A percentile compares a stretch with the other conserved stretches of the same genome.
Evolutionary conservation across 192 early-diverging fungal species (phyloP).

Genomic region (Funneliformis mosseae): DNA sequence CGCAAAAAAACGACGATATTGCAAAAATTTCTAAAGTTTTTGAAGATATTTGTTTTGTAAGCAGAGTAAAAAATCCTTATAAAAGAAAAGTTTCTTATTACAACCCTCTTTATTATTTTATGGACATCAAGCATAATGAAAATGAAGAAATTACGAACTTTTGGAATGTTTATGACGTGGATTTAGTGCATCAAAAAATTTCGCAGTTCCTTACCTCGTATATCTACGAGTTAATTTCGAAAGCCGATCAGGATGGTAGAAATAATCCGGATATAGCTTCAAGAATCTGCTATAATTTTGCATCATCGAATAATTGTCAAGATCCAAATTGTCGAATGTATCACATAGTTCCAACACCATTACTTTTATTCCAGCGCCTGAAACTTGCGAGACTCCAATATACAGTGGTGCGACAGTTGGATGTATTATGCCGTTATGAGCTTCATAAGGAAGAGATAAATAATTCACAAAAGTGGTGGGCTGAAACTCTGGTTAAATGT

Average conservation of each 20-base stretch:
- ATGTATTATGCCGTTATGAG: not conserved
- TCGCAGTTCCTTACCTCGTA: not conserved
- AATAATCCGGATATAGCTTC: constrained; percentile 14
- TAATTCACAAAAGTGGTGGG: constrained; percentile 2
- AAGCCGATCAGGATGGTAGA: not conserved
- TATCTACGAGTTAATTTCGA: not conserved
- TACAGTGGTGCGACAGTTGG: not conserved
- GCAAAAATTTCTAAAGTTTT: not conserved
- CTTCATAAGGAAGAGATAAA: not conserved
- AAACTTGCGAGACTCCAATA: not conserved
- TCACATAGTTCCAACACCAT: constrained; percentile 18
- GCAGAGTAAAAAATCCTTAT: not conserved
- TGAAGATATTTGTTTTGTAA: constrained; percentile 15
- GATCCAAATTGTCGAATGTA: not conserved
- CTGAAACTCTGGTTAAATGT: constrained; percentile 19
- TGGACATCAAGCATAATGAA: not conserved
- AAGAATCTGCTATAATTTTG: not conserved
- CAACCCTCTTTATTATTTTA: not conserved
- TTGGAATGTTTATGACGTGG: constrained; percentile 2
- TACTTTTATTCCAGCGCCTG: not conserved
- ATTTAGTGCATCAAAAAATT: not conserved
- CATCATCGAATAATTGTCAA: not conserved
- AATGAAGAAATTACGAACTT: not conserved
- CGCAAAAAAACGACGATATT: not conserved
- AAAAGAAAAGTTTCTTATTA: not conserved